Evolutionary conservation across 306 rosid species (phyloP).

Genomic region (Sicyos baderoa): DNA sequence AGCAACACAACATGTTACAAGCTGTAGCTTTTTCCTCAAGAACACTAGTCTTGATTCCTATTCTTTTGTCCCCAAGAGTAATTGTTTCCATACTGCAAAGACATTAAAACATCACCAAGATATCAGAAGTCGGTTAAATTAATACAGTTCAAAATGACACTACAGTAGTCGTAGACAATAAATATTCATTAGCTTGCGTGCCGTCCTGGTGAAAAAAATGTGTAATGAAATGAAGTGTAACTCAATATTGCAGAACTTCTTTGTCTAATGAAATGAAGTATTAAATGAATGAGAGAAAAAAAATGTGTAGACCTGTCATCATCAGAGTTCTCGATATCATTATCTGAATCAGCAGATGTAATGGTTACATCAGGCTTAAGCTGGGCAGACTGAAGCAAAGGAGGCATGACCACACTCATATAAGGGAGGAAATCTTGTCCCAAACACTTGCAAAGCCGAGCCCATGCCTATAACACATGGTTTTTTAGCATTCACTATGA

Average conservation of each 20-base stretch:
- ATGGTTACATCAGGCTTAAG: slow-evolving; percentile 97
- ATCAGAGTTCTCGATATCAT: slow-evolving; percentile 82
- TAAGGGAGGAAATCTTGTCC: slow-evolving; percentile 99
- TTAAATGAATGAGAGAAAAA: not conserved
- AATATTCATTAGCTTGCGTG: not conserved
- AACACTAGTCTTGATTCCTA: slow-evolving; percentile 96
- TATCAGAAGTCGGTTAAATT: slow-evolving; percentile 12
- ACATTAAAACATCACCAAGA: slow-evolving; percentile 10
- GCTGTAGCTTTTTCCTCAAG: slow-evolving; percentile 99
- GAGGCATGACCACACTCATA: slow-evolving; percentile 97
- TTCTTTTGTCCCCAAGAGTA: slow-evolving; percentile 92
- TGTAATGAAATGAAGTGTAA: no score
- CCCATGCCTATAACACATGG: slow-evolving; percentile 67
- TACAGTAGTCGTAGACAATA: not conserved
- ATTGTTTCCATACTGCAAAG: slow-evolving; percentile 85
- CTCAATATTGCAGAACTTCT: not conserved
- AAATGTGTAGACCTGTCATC: slow-evolving; percentile 63
- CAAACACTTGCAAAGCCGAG: slow-evolving; percentile 92
- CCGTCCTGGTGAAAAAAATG: not conserved
- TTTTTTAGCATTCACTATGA: slow-evolving; percentile 15
- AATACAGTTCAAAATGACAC: slow-evolving; percentile 15
- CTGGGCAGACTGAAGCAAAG: slow-evolving; percentile 87
- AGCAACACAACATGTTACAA: slow-evolving; percentile 97
- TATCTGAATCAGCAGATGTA: slow-evolving; percentile 86
- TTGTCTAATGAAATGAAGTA: not conserved